Base-by-base conservation (phyloP, 1,139 yeast species). In the Pichia sp. region DNA sequence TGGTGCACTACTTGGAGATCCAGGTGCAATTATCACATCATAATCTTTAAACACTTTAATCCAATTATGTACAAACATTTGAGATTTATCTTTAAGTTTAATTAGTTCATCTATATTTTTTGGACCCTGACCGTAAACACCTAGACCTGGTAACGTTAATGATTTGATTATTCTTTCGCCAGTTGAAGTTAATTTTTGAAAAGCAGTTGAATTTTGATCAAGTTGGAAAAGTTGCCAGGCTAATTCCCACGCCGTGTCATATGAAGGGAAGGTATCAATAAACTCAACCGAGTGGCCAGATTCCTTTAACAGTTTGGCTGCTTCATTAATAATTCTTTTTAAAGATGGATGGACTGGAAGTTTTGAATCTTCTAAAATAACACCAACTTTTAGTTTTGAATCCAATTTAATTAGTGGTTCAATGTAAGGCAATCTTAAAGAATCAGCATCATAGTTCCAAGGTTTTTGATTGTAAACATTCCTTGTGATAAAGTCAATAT, bases 1-100 rank as follows among this genome's bases (percentile, higher is more conserved):
- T 24, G 89, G 87, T 4, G 94, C 88, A 41, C 82, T 85, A 50
- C 83, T 83, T 50, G 76, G 76, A 60, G 81, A 80, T 5, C 79
- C 73, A 37, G 94, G 94, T 45, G 82, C 70, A 42, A 85, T 66
- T 48, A 85, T 71, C 58, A 81, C 77, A 59, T 85, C 92, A 42
- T 83, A 74, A 41, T 76, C 74, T 56, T 80, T 72, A 15, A 40
- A 41, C 16, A 45, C 38, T 24, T 40, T 15, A 9, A 29, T 23
- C 48, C 48, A 45, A n/a, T 41, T 11, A 25, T 35, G 13, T 12
- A 29, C 38, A 8, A 16, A 20, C 6, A 29, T 13, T 7, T 38
- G 16, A 8, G 38, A 25, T 42, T 34, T 18, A 6, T 5, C 11
- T 30, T 38, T 42, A 6, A 45, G 13, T 20, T 73, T 64, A 50